A percentile compares a stretch with the other conserved stretches of the same genome.
These are phyloP conservation scores for Xylaria acuta DNA, from an alignment of 495 filamentous ascomycete species.

Conservation along the genomic window DNA sequence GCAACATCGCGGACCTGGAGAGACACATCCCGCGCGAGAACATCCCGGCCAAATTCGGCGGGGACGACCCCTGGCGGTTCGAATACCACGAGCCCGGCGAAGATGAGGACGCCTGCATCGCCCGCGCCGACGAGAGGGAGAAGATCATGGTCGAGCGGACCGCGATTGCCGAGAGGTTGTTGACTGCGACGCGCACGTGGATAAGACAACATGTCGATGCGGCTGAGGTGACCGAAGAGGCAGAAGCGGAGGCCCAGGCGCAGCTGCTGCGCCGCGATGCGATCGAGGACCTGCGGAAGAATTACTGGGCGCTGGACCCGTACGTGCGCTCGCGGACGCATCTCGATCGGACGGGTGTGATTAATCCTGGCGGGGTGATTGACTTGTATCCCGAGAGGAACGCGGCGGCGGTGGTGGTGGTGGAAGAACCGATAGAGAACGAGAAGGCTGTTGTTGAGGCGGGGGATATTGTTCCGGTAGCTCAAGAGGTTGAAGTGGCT, in stretches of 20 bases:
- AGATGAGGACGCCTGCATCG: not conserved
- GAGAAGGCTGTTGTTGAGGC: not conserved
- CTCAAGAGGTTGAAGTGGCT: not conserved
- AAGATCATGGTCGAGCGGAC: not conserved
- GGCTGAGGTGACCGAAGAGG: no score
- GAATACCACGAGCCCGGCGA: not conserved
- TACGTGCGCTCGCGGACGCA: slow-evolving; percentile 14
- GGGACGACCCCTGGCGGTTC: slow-evolving; percentile 13
- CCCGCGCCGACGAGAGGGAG: no score
- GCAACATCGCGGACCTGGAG: slow-evolving; percentile 6
- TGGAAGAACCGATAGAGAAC: not conserved
- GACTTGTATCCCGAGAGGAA: slow-evolving; percentile 18
- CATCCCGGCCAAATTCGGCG: slow-evolving; percentile 5
- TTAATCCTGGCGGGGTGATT: not conserved
- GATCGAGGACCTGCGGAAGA: not conserved
- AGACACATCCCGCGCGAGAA: slow-evolving; percentile 8
- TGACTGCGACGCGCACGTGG: slow-evolving; percentile 12
- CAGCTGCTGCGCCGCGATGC: no score
- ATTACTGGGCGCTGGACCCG: slow-evolving; percentile 19
- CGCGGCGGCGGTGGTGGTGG: not conserved
- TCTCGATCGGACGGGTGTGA: slow-evolving; percentile 18
- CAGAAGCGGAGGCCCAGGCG: not conserved
- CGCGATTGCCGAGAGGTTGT: slow-evolving; percentile 3
- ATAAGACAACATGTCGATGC: no score
- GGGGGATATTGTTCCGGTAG: not conserved